Conservation (phyloP, 768 basidiomycete species). For the Exidia glandulosa region DNA sequence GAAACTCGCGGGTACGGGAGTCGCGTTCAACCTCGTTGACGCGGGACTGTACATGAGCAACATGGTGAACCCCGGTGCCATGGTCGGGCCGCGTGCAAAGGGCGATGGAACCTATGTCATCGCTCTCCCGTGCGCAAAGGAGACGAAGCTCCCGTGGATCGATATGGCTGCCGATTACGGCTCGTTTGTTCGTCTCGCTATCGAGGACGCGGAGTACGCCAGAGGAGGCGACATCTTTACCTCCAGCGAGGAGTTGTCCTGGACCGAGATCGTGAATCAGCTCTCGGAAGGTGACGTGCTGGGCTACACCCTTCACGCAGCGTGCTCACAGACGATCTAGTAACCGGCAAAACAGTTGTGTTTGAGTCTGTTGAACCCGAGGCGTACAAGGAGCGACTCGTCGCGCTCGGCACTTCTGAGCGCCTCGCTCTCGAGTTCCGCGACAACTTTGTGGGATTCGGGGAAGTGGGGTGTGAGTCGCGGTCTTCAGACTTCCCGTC, state of each 20-base stretch:
- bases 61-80: not conserved
- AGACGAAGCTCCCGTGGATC: not conserved
- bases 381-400: not conserved
- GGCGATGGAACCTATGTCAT: not conserved
- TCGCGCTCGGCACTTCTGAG: not conserved
- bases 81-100: not conserved
- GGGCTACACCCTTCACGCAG: not conserved
- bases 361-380: not conserved
- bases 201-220: not conserved
- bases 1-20: conserved; percentile 10
- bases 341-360: not conserved
- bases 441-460: not conserved
- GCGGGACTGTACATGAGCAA: conserved; percentile 3
- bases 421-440: not conserved
- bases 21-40: conserved; percentile 11
- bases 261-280: not conserved
- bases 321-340: not conserved
- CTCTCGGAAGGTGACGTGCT: not conserved
- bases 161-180: not conserved
- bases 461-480: not conserved
- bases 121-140: not conserved
- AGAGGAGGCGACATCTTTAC: not conserved
- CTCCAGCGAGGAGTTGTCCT: not conserved
- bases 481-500: not conserved
- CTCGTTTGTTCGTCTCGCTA: not conserved